Evolutionary conservation across 2,329 filamentous ascomycete genomes (phyloP).

Genomic region (Cladosporium sp.): DNA sequence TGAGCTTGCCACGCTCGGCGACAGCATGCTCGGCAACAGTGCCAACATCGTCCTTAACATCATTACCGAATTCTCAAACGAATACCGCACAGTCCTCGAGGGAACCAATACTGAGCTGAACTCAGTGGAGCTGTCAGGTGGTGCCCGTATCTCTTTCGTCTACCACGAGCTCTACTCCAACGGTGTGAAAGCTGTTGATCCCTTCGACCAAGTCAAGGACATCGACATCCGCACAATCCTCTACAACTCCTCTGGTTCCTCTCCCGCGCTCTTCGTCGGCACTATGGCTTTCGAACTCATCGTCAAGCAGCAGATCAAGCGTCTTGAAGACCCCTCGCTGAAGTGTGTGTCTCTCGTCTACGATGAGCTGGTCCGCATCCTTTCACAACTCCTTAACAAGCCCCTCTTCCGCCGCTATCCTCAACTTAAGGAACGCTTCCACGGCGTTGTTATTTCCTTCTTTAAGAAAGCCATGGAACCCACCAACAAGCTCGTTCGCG

Average conservation of each 20-base stretch:
- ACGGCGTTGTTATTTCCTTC: constrained; percentile 85
- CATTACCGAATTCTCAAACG: constrained; percentile 97
- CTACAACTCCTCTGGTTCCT: constrained; percentile 98
- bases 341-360: constrained; percentile 98
- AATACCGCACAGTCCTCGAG: constrained; percentile 93
- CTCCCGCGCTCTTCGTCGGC: constrained; percentile 92
- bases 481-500: constrained; percentile 92
- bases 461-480: constrained; percentile 99
- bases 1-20: constrained; percentile 80
- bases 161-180: constrained; percentile 99
- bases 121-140: constrained; percentile 89
- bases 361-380: constrained; percentile 93
- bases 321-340: constrained; percentile 90
- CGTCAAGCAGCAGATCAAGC: constrained; percentile 97
- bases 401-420: constrained; percentile 90
- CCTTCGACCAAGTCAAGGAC: constrained; percentile 96
- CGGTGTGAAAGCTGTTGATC: constrained; percentile 95
- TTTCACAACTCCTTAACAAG: constrained; percentile 86
- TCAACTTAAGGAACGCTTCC: constrained; percentile 94
- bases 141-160: constrained; percentile 97
- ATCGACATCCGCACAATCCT: constrained; percentile 95
- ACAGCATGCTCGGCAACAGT: constrained; percentile 93
- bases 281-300: constrained; percentile 98
- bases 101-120: constrained; percentile 97
- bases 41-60: constrained; percentile 97